A percentile compares a stretch with the other conserved stretches of the same genome.
These are phyloP conservation scores for Penicillium sp. DNA, from an alignment of 2,329 filamentous ascomycete genomes.

Conservation along the genomic window DNA sequence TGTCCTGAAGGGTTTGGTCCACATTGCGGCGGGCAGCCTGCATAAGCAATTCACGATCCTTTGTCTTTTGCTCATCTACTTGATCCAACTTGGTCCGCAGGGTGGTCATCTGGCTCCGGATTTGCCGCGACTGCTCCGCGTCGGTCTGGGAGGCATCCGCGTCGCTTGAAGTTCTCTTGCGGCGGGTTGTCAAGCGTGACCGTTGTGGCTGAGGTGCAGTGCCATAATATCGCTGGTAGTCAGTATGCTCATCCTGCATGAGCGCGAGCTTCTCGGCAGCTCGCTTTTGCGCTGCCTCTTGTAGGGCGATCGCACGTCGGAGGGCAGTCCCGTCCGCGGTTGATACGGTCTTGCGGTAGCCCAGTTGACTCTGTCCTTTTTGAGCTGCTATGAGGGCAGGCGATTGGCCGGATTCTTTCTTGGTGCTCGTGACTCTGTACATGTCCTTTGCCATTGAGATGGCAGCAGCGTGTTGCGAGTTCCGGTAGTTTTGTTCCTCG, in stretches of 20 bases:
- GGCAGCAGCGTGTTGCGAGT: constrained; percentile 70
- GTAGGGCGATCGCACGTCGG: constrained; percentile 46
- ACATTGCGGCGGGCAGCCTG: constrained; percentile 78
- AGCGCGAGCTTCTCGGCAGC: constrained; percentile 75
- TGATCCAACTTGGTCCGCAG: constrained; percentile 57
- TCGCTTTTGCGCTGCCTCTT: constrained; percentile 77
- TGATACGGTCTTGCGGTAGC: constrained; percentile 27
- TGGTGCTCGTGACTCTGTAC: constrained; percentile 55
- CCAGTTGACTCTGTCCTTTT: constrained; percentile 28
- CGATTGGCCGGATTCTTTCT: constrained; percentile 13
- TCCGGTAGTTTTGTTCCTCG: constrained; percentile 63
- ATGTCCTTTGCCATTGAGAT: constrained; percentile 83
- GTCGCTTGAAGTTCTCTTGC: constrained; percentile 60
- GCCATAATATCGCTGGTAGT: constrained; percentile 70
- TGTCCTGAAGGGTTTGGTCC: constrained; percentile 63
- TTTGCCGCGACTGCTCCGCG: constrained; percentile 60
- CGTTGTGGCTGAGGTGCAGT: constrained; percentile 41
- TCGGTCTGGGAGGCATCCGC: constrained; percentile 53
- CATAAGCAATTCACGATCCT: constrained; percentile 66
- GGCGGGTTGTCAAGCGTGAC: constrained; percentile 47
- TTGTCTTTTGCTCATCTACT: constrained; percentile 44
- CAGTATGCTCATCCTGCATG: constrained; percentile 61
- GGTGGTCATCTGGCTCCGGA: constrained; percentile 68
- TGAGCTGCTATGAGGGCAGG: constrained; percentile 26
- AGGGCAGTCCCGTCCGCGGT: constrained; percentile 19